Evolutionary conservation across 768 basidiomycete genomes (phyloP).

Genomic region (Termitomyces sp.): DNA sequence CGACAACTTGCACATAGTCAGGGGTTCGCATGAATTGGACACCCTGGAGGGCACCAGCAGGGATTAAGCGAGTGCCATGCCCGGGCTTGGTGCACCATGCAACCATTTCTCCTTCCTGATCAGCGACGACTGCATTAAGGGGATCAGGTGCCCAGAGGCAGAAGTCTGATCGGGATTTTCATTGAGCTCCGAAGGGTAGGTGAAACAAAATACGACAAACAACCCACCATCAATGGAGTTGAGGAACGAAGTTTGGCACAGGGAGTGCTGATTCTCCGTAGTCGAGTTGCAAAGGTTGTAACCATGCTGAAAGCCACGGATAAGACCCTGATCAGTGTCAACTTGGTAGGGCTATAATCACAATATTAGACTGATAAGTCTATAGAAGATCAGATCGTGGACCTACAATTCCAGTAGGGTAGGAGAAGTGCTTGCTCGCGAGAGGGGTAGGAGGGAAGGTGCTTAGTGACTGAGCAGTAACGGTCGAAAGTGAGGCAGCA

Average conservation of each 20-base stretch:
- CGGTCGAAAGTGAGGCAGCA: conserved; percentile 21
- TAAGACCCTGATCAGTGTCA: conserved; percentile 26
- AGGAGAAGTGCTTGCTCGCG: conserved; percentile 38
- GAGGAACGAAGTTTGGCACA: conserved; percentile 56
- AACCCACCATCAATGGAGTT: conserved; percentile 49
- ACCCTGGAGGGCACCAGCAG: conserved; percentile 47
- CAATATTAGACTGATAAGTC: not conserved
- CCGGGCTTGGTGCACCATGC: conserved; percentile 66
- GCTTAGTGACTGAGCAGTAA: conserved; percentile 19
- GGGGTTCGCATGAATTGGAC: conserved; percentile 52
- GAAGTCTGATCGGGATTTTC: conserved; percentile 36
- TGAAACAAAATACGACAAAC: not conserved
- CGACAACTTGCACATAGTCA: conserved; percentile 50
- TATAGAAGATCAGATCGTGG: not conserved
- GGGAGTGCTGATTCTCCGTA: conserved; percentile 52
- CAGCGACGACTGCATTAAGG: conserved; percentile 42
- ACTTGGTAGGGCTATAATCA: conserved; percentile 30
- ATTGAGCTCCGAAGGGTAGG: not conserved
- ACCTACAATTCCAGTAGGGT: conserved; percentile 39
- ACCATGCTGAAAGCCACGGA: conserved; percentile 44
- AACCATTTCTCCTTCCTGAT: conserved; percentile 57
- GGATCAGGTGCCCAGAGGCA: conserved; percentile 51
- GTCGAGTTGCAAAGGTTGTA: conserved; percentile 68
- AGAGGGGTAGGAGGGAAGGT: conserved; percentile 43
- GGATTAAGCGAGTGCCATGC: conserved; percentile 61